Base-by-base conservation (phyloP, 2,329 filamentous ascomycete species). In the Botrytis byssoidea region DNA sequence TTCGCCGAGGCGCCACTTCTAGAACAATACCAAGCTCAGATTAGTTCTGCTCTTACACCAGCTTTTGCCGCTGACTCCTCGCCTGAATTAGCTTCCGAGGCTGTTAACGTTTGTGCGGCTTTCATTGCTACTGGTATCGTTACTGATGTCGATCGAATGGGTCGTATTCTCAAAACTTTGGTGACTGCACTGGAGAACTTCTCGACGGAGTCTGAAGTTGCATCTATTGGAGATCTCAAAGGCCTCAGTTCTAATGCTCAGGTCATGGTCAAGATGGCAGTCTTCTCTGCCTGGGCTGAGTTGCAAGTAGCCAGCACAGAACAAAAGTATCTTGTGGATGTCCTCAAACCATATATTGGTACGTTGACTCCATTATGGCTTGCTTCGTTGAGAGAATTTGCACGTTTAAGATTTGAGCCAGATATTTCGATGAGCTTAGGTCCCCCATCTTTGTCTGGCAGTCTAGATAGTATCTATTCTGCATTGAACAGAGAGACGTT, bases 41-140 rank as follows among this genome's bases (percentile, higher is more conserved):
- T 99, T 81, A 95, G 95, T 79, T 98, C 96, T 29, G 96, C 96
- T 0, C 86, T 99, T 75, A 99, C 97, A 0, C 96, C 96, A 5
- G 97, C 96, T 0, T 99, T 99, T 83, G 95, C 96, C 1, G 92
- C 91, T 5, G 96, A 99, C 82, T 99, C 96, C 0, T 98, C 95
- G 0, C 95, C 97, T 0, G 96, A 99, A 82, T 86, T 99, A 25
- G 97, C 96, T 12, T 95, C 96, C 0, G 95, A 98, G 81, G 96
- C 97, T 25, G 93, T 99, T 76, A 97, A 97, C 79, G 96, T 99
- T 10, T 99, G 96, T 80, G 96, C 95, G n/a, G 94, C 93, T 1
- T 99, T 99, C 83, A 97, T 99, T 79, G 93, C 95, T 0, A 98
- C 95, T 0, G 96, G 96, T 22, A 98, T 99, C 72, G 96, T 99